Percentiles rank a stretch among this genome's conserved stretches.
Conservation (phyloP, 495 filamentous ascomycete genomes). For the Talaromyces thailandensis region DNA sequence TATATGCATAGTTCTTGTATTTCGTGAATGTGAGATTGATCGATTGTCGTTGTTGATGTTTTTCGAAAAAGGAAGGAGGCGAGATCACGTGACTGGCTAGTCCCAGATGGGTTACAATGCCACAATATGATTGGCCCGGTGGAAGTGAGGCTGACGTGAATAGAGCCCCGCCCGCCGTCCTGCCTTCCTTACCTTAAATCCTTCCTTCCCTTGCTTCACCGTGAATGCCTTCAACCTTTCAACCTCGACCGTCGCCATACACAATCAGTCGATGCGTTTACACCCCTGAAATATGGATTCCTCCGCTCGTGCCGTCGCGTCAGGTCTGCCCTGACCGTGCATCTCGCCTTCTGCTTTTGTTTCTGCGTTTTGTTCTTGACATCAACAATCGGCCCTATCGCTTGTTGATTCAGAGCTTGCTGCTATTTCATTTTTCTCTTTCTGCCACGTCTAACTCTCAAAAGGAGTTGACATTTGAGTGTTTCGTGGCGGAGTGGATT, state of each 20-base stretch:
- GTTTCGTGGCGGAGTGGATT: background rate
- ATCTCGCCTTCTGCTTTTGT: background rate
- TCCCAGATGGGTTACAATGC: background rate
- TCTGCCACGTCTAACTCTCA: background rate
- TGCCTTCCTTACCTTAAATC: background rate
- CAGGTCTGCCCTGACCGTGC: background rate
- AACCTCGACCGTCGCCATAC: background rate
- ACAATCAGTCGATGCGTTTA: background rate
- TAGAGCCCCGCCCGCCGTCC: background rate
- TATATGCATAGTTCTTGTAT: background rate
- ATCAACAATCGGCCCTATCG: background rate
- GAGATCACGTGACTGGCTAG: background rate
- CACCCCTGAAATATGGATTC: background rate
- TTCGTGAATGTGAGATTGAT: background rate
- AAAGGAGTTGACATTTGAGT: background rate
- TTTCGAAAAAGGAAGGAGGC: background rate
- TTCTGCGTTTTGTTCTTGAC: background rate
- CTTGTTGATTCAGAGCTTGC: background rate
- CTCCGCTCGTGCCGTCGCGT: background rate
- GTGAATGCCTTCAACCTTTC: background rate
- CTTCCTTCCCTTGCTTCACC: background rate
- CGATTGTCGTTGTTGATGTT: background rate
- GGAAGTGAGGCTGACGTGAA: slow-evolving; percentile 3
- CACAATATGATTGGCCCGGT: background rate
- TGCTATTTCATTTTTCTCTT: background rate